Evolutionary conservation across 208 protist genomes (phyloP), one percentile per base, ranked within the genome.

Genomic region (Leishmania aethiopica): DNA sequence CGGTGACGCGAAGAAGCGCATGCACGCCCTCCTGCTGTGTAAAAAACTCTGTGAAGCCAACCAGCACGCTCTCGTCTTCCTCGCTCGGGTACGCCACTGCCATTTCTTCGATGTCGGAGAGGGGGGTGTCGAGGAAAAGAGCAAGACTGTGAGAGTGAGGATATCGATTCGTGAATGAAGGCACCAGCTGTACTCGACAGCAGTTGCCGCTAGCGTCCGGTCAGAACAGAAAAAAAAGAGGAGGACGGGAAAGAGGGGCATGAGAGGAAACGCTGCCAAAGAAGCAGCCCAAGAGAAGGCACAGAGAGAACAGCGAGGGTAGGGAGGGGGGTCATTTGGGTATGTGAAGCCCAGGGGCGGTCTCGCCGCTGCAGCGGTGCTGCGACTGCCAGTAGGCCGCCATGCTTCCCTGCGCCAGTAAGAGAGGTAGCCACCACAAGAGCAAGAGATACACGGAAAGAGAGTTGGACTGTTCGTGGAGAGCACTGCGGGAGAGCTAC

Each of bases 71-170:
- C 75, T 76, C 57, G 59, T 86, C 83, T 59, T 86, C 83, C 42
- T 82, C 83, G 78, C 83, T 80, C 42, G 83, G 83, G 47, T 86
- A 86, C 40, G 80, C 78, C 22, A 86, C 83, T 0, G 83, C 73
- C 83, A 86, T 86, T 70, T 57, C 72, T 22, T 75, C 53, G 19
- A 47, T 53, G 45, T 40, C 49, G 32, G 42, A 45, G 42, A 45
- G 0, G 45, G 37, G 49, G 37, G n/a, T 47, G 45, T 53, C 11
- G 28, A 49, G 7, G 57, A 51, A 51, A 69, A 79, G 40, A 79
- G 53, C 25, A 70, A 79, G 40, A 53, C 45, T 40, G 55, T 22
- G 42, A 28, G n/a, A 77, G 32, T 64, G n/a, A 77, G 22, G 51
- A 22, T 64, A 35, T 47, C 45, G 51, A 35, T 28, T 22, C 25